A percentile compares a stretch with the other conserved stretches of the same genome.
Conservation (phyloP, 225 moss, liverwort and hornwort genomes). For the Physcomitrium patens region DNA sequence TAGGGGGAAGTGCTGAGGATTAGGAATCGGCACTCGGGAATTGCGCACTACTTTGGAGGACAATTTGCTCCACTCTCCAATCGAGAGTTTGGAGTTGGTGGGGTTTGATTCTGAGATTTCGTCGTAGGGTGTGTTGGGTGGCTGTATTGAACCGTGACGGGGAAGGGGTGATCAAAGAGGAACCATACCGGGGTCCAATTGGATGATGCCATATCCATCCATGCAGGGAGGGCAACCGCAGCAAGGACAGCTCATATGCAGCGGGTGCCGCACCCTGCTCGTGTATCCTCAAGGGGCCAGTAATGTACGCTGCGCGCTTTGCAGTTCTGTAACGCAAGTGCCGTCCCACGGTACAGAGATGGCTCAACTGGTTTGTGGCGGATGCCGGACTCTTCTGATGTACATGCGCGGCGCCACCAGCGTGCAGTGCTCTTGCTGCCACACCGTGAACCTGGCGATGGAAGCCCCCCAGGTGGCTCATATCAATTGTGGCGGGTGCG, state of each 20-base stretch:
- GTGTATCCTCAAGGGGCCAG: conserved; percentile 83
- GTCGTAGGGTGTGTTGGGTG: no score
- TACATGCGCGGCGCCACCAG: conserved; percentile 87
- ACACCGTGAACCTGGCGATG: conserved; percentile 67
- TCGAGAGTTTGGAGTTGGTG: no score
- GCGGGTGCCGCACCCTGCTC: conserved; percentile 81
- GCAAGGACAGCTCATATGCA: conserved; percentile 86
- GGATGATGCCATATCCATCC: conserved; percentile 66
- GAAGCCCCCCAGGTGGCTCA: conserved; percentile 57
- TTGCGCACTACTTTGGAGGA: no score
- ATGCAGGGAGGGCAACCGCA: conserved; percentile 68
- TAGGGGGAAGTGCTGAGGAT: no score
- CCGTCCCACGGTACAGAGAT: conserved; percentile 72
- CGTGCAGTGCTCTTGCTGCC: conserved; percentile 77
- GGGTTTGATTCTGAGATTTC: no score
- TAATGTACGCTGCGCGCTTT: conserved; percentile 91
- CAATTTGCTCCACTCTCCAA: no score
- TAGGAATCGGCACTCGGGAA: no score
- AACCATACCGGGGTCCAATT: conserved; percentile 10
- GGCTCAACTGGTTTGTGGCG: conserved; percentile 79
- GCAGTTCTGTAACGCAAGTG: conserved; percentile 79
- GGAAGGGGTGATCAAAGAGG: no score
- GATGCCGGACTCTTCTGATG: conserved; percentile 89
- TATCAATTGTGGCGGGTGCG: conserved; percentile 67
- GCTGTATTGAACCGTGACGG: no score